These are phyloP conservation scores for Poteriospumella lacustris DNA, from an alignment of 108 stramenopile species.

Conservation along the genomic window DNA sequence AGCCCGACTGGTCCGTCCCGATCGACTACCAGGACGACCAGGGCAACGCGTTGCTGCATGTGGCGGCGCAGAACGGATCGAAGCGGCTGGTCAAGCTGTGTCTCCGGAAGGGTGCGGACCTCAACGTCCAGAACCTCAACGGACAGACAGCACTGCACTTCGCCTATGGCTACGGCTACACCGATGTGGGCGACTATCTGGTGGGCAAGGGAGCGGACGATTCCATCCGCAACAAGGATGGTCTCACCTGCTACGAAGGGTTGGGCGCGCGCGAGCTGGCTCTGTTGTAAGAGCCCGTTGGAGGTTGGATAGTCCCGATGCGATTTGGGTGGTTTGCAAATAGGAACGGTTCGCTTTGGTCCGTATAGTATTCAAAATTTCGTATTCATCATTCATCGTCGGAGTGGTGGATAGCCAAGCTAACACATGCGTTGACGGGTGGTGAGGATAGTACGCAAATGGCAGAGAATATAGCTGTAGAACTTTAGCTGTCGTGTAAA, in stretches of 20 bases:
- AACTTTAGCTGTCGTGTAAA: too few species aligned
- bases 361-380: too few species aligned
- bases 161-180: constrained; percentile 65
- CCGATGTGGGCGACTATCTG: constrained; percentile 65
- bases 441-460: too few species aligned
- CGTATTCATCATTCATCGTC: too few species aligned
- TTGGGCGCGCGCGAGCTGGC: constrained; percentile 28
- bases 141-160: constrained; percentile 74
- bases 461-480: too few species aligned
- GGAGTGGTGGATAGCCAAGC: too few species aligned
- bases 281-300: too few species aligned
- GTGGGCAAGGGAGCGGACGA: constrained; percentile 70
- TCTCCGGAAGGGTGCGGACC: constrained; percentile 64
- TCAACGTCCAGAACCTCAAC: constrained; percentile 67
- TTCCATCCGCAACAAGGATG: constrained; percentile 59
- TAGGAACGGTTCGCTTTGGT: too few species aligned
- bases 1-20: constrained; percentile 58
- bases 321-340: too few species aligned
- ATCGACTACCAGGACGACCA: constrained; percentile 70
- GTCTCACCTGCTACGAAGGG: constrained; percentile 72
- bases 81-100: constrained; percentile 72
- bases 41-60: constrained; percentile 68
- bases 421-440: too few species aligned
- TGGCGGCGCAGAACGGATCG: constrained; percentile 73
- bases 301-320: too few species aligned